Base-by-base conservation (phyloP, 108 stramenopile species). In the Fragilaria radians region DNA sequence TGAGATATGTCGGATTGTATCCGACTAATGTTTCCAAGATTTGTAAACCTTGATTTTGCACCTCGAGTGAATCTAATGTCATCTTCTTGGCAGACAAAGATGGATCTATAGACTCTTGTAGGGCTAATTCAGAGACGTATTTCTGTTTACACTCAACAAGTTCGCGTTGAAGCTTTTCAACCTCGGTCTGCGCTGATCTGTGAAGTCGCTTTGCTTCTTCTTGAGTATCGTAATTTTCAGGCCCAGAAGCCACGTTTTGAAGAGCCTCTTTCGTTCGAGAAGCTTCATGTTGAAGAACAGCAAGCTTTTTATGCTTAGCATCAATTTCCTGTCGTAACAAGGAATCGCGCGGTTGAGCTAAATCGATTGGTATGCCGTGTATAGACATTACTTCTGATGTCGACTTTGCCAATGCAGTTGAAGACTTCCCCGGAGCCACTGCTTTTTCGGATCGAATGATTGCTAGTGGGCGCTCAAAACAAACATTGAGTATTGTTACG, bases 381-480 rank as follows among this genome's bases (percentile, higher is more conserved):
- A 58, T 68, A 46, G 48, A 67, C 70, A 55, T 65, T 52, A 46
- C 71, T 59, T 17, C 73, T 45, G 29, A 66, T 58, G 23, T 66
- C 32, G 32, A 22, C 47, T 23, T 66, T 30, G 51, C 63, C 60
- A 21, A 57, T 66, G 46, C 68, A 57, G 28, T 62, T 26, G 46
- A 19, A 5, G 5, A 63, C 25, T 4, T 65, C 24, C 4, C 49
- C 58, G 28, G 7, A 26, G 31, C 51, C 50, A 61, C 19, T 61
- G 74, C 63, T 60, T 88, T 92, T 52, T 92, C 90, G 42, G 86
- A 78, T 62, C 90, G 66, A 45, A 92, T 86, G 9, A 92, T 85
- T 0, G 81, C 86, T 22, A 92, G 74, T 29, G 90, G 91, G n/a
- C 81, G 62, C 55, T 89, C 88, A 55, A 94, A 86, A 52, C 82